Evolutionary conservation across 495 filamentous ascomycete species (phyloP), one percentile per base, ranked within the genome.

Genomic region (Pyrenopolyporus hunteri): DNA sequence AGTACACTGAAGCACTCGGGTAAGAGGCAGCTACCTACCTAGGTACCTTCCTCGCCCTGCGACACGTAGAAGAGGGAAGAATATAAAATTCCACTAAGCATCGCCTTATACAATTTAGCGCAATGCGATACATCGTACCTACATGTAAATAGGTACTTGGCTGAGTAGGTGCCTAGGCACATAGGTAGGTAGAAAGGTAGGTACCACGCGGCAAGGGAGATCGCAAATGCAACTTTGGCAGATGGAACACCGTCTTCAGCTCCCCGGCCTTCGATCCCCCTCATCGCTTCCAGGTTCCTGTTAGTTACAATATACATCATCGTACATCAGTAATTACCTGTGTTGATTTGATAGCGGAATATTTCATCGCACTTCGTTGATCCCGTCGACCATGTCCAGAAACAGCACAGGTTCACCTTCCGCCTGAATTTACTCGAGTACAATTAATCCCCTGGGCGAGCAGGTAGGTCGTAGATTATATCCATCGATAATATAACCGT

Each of bases 291-390:
- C 20, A 56, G 63, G 60, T 66, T 29, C 50, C 46, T 16, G 26
- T 59, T 59, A 64, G 10, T 44, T 9, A 29, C 3, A 43, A 13
- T 13, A 39, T 51, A 66, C 57, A 66, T 65, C 62, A 56, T 65
- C 50, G 45, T 66, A 66, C 63, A 57, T 60, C 35, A 43, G 2
- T 40, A 46, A 14, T 29, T 4, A 9, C 5, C 9, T 29, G 9
- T 9, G 20, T 59, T 32, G 28, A 64, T 49, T 49, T 49, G 32
- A 29, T 22, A 53, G 16, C 43, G 36, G 43, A 33, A 45, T 6
- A 22, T 42, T n/a, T 39, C 22, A 5, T 29, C 26, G n/a, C 10
- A 6, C 10, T 43, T 49, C 2, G 42, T 58, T 13, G 48, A 54
- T 64, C 43, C 39, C 3, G 55, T 49, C 43, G 44, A 54, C 61